phyloP scores from a whole-genome alignment of 2,329 filamentous ascomycete genomes.

The Aureobasidium mangrovei region DNA sequence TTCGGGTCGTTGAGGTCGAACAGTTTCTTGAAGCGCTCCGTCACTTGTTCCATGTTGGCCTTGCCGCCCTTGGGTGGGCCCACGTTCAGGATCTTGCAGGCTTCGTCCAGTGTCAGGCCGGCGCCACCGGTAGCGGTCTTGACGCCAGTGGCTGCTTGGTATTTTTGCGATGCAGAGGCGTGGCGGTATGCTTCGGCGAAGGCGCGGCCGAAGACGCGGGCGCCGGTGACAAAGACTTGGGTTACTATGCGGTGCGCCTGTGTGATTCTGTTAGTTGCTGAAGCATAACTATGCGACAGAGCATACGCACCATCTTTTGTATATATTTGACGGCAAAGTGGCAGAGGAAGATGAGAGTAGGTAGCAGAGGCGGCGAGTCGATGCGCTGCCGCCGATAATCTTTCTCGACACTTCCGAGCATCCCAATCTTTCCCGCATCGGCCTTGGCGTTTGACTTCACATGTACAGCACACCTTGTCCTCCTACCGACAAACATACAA shows the following conservation, averaged over 20 bases:
- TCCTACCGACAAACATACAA: too few relatives aligned
- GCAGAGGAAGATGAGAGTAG: neutral
- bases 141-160: conserved; percentile 22
- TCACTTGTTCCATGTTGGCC: conserved; percentile 68
- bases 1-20: conserved; percentile 93
- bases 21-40: conserved; percentile 82
- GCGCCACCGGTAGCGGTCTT: conserved; percentile 49
- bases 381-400: neutral
- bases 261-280: neutral
- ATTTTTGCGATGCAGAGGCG: conserved; percentile 56
- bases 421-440: neutral
- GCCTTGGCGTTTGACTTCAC: neutral
- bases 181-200: conserved; percentile 94
- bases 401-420: conserved; percentile 12
- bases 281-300: neutral
- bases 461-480: too few relatives aligned
- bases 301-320: neutral
- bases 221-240: conserved; percentile 83
- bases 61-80: conserved; percentile 74
- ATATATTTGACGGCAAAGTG: neutral
- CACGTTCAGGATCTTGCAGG: conserved; percentile 94
- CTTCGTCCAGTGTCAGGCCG: conserved; percentile 88
- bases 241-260: conserved; percentile 93
- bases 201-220: conserved; percentile 84
- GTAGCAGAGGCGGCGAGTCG: conserved; percentile 1